phyloP scores from a whole-genome alignment of 2,329 filamentous ascomycete species.

The Akanthomyces dipterigenus region DNA sequence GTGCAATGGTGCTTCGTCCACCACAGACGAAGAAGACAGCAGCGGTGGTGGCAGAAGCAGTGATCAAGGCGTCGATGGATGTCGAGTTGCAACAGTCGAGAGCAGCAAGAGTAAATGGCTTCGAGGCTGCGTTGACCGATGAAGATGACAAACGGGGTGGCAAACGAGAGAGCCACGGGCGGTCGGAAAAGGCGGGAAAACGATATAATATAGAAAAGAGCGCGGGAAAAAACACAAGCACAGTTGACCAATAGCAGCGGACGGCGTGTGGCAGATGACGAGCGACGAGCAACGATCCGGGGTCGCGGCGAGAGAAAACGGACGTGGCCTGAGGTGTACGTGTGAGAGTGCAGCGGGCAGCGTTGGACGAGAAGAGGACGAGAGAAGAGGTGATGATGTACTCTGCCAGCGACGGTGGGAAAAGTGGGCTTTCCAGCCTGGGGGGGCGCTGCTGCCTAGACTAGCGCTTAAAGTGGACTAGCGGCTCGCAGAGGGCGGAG shows the following conservation, averaged over 20 bases:
- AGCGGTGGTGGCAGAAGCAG: not conserved
- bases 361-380: constrained; percentile 6
- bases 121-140: not conserved
- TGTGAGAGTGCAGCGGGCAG: constrained; percentile 11
- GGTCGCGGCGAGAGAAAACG: not conserved
- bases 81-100: not conserved
- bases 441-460: constrained; percentile 29
- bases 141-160: not conserved
- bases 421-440: constrained; percentile 21
- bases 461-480: constrained; percentile 17
- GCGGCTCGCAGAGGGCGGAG: not conserved
- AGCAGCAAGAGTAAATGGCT: not conserved
- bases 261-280: constrained; percentile 5
- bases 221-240: not conserved
- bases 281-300: constrained; percentile 8
- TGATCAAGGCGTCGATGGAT: not conserved
- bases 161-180: not conserved
- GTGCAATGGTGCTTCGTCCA: constrained; percentile 7
- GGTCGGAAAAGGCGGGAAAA: not conserved
- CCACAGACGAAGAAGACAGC: not conserved
- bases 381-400: constrained; percentile 14
- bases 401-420: constrained; percentile 11
- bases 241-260: not conserved
- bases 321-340: constrained; percentile 16
- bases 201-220: constrained; percentile 9